A percentile compares a stretch with the other conserved stretches of the same genome.
Evolutionary conservation across 495 filamentous ascomycete genomes (phyloP).

Genomic region (Xylaria curta): DNA sequence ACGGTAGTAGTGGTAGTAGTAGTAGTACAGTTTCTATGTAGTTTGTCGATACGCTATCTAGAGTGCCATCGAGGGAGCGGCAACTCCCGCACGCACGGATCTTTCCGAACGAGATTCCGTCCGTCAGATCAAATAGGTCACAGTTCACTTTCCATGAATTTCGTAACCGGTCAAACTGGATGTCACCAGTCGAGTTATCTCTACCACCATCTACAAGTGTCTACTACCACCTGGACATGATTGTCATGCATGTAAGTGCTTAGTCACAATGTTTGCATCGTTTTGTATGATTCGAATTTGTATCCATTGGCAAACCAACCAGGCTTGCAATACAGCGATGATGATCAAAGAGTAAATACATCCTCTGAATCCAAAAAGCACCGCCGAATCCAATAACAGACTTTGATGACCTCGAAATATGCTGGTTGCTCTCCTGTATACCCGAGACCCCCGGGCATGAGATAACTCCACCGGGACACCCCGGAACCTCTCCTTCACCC

Average conservation of each 20-base stretch:
- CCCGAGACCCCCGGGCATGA: slow-evolving; percentile 3
- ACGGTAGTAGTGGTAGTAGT: no score
- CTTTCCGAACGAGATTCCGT: slow-evolving; percentile 24
- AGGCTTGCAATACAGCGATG: not conserved
- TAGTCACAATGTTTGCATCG: slow-evolving; percentile 1
- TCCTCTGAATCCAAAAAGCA: no score
- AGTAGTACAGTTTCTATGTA: no score
- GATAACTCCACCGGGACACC: slow-evolving; percentile 14
- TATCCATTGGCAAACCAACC: not conserved
- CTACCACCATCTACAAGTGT: no score
- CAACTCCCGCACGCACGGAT: slow-evolving; percentile 24
- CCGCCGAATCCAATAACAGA: not conserved
- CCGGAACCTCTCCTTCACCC: slow-evolving; percentile 1
- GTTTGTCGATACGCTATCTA: slow-evolving; percentile 11
- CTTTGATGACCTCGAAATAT: slow-evolving; percentile 6
- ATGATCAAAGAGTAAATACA: slow-evolving; percentile 3
- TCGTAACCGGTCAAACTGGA: slow-evolving; percentile 1
- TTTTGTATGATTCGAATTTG: not conserved
- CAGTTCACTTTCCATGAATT: not conserved
- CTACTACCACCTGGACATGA: slow-evolving; percentile 3
- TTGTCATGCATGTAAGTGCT: slow-evolving; percentile 13
- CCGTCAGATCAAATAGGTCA: not conserved
- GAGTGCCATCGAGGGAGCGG: slow-evolving; percentile 23
- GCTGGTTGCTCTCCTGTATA: not conserved
- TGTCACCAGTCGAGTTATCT: not conserved